A percentile compares a stretch with the other conserved stretches of the same genome.
phyloP scores from a whole-genome alignment of 768 basidiomycete species.

The Phanerochaete carnosa region DNA sequence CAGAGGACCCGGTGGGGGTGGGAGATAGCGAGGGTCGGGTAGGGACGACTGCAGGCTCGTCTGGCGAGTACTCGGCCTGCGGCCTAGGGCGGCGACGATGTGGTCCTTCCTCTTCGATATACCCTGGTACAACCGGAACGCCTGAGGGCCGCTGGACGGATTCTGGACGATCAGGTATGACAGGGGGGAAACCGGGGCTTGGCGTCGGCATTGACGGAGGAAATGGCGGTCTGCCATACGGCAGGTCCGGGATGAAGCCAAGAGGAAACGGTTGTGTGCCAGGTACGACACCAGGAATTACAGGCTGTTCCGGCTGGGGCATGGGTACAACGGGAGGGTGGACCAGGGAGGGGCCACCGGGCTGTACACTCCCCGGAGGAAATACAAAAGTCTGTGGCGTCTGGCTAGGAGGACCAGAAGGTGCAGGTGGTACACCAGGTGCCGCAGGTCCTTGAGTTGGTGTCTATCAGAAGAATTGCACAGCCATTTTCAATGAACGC shows the following conservation, averaged over 20 bases:
- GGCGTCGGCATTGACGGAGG: conserved; percentile 1
- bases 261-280: background rate
- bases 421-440: background rate
- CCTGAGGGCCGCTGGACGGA: background rate
- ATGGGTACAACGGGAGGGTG: background rate
- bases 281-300: background rate
- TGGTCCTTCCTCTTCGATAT: background rate
- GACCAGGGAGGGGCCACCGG: background rate
- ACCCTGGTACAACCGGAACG: conserved; percentile 2
- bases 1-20: background rate
- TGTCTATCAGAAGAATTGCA: background rate
- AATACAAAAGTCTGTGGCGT: background rate
- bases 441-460: background rate
- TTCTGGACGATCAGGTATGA: conserved; percentile 1
- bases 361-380: background rate
- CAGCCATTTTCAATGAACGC: background rate
- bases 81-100: background rate
- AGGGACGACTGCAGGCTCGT: conserved; percentile 2
- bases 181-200: background rate
- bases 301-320: conserved; percentile 4
- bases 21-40: background rate
- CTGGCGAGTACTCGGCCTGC: background rate
- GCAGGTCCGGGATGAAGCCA: conserved; percentile 5
- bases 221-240: background rate
- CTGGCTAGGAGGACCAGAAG: background rate